These are phyloP conservation scores for Coccomyxa sp. DNA, from an alignment of 139 green algal species.

Conservation along the genomic window DNA sequence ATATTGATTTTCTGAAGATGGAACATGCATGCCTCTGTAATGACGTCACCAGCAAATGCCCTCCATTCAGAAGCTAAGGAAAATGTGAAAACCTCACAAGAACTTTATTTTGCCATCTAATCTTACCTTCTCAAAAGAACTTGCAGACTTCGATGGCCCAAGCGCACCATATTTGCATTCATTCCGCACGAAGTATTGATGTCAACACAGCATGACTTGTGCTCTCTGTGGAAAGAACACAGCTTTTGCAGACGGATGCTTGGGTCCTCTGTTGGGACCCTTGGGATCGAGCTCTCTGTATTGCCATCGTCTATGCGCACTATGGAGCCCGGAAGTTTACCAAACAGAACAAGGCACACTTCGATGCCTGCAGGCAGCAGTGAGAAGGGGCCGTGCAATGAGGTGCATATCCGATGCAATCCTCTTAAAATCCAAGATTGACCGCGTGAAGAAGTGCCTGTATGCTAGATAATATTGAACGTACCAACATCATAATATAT, in stretches of 20 bases:
- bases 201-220: slow-evolving; percentile 3
- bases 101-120: too few species aligned
- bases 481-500: background rate
- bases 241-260: background rate
- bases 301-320: slow-evolving; percentile 57
- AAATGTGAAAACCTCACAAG: too few species aligned
- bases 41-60: too few species aligned
- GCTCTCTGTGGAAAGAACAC: slow-evolving; percentile 16
- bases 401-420: slow-evolving; percentile 23
- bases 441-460: slow-evolving; percentile 1
- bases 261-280: slow-evolving; percentile 49
- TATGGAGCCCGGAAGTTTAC: slow-evolving; percentile 69
- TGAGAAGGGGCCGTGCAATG: slow-evolving; percentile 40
- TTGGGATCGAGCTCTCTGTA: slow-evolving; percentile 26
- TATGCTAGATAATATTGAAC: background rate
- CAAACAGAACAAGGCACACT: slow-evolving; percentile 38
- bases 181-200: too few species aligned
- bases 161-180: too few species aligned
- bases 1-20: too few species aligned
- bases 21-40: too few species aligned
- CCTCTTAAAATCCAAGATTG: background rate
- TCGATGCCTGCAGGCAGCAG: slow-evolving; percentile 28
- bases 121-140: too few species aligned
- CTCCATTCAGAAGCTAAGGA: too few species aligned
- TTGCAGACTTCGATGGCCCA: too few species aligned